Evolutionary conservation across 176 grass and related monocot species (phyloP).

Genomic region (Panicum miliaceum): DNA sequence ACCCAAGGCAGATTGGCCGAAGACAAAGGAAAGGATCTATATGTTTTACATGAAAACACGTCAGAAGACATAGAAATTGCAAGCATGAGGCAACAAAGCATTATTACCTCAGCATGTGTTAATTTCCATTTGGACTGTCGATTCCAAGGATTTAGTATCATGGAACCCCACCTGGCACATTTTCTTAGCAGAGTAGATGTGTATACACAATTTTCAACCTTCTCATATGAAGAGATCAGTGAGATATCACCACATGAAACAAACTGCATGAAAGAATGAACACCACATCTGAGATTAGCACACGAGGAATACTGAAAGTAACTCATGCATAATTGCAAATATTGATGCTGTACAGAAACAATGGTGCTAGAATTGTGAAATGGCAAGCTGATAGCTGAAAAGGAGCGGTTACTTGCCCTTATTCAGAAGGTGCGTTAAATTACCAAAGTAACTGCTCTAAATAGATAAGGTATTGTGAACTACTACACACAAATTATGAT

Average conservation of each 20-base stretch:
- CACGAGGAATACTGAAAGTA: background rate
- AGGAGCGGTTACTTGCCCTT: background rate
- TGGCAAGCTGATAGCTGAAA: background rate
- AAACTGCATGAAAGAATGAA: conserved; percentile 51
- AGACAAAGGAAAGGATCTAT: background rate
- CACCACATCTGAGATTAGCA: background rate
- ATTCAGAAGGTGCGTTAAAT: background rate
- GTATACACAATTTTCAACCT: conserved; percentile 91
- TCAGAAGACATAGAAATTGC: conserved; percentile 16
- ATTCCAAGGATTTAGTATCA: conserved; percentile 47
- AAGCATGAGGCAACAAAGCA: background rate
- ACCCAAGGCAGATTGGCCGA: background rate
- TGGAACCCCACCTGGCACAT: conserved; percentile 58
- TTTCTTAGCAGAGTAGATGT: conserved; percentile 84
- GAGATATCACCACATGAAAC: conserved; percentile 88
- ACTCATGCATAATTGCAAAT: background rate
- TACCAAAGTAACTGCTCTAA: background rate
- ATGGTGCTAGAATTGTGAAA: background rate
- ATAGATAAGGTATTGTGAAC: background rate
- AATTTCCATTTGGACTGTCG: conserved; percentile 72
- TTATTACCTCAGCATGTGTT: conserved; percentile 74
- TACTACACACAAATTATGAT: background rate
- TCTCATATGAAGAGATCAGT: conserved; percentile 94
- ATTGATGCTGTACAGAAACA: background rate
- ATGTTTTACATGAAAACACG: background rate